Percentiles rank a stretch among this genome's conserved stretches.
Conservation (phyloP, 2,329 filamentous ascomycete species). For the Herpotrichia juniperi region DNA sequence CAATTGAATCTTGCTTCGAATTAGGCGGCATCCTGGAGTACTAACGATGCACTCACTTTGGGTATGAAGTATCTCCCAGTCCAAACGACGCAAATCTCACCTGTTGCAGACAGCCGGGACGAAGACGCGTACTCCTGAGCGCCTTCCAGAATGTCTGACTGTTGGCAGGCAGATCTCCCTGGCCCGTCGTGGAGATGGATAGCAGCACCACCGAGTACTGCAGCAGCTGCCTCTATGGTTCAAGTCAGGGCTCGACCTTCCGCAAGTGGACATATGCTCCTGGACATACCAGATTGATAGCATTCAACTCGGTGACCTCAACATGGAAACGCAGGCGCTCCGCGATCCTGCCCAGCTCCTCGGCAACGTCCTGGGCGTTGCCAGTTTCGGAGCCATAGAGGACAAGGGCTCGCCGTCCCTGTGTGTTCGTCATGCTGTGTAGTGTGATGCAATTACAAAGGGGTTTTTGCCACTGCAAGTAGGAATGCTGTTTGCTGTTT, state of each 20-base stretch:
- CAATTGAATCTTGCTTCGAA: slow-evolving; percentile 76
- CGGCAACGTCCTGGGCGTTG: slow-evolving; percentile 88
- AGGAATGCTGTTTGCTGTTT: slow-evolving; percentile 1
- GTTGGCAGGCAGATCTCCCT: slow-evolving; percentile 91
- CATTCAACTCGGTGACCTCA: slow-evolving; percentile 77
- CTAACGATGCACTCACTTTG: slow-evolving; percentile 65
- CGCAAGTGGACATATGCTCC: slow-evolving; percentile 1
- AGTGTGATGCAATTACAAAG: not conserved
- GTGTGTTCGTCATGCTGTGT: slow-evolving; percentile 5
- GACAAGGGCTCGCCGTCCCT: slow-evolving; percentile 64
- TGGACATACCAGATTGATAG: slow-evolving; percentile 72
- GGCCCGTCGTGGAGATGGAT: slow-evolving; percentile 88
- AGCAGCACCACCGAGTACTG: slow-evolving; percentile 70
- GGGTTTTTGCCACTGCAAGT: not conserved
- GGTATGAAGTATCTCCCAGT: slow-evolving; percentile 91
- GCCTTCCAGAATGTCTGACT: slow-evolving; percentile 82
- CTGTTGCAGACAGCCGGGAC: slow-evolving; percentile 69
- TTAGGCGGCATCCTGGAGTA: slow-evolving; percentile 10
- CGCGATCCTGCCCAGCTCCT: slow-evolving; percentile 76
- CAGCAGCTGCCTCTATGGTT: slow-evolving; percentile 49
- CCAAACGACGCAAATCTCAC: slow-evolving; percentile 86
- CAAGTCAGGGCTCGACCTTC: slow-evolving; percentile 10
- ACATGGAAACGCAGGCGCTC: slow-evolving; percentile 81
- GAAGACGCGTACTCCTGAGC: slow-evolving; percentile 78
- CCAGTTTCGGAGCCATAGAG: slow-evolving; percentile 96